phyloP scores from a whole-genome alignment of 2,329 filamentous ascomycete genomes.

The Immersiporthe knoxdaviesiana region DNA sequence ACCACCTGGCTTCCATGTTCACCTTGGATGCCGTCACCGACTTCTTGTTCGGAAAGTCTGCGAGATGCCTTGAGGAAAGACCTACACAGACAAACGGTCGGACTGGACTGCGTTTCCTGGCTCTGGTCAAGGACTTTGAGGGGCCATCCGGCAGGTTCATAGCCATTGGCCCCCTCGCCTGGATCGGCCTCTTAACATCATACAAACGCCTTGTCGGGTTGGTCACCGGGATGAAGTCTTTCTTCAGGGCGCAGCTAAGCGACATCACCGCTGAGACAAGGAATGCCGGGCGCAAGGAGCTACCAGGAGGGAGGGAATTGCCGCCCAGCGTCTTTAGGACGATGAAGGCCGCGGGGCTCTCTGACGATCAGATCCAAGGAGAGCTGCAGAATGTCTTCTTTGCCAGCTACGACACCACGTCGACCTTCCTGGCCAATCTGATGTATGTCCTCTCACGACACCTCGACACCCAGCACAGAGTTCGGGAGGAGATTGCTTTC shows the following conservation, averaged over 20 bases:
- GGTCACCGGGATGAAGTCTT: slow-evolving; percentile 28
- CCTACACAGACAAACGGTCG: background rate
- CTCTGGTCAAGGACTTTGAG: slow-evolving; percentile 24
- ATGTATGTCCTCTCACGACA: slow-evolving; percentile 19
- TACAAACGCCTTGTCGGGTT: slow-evolving; percentile 6
- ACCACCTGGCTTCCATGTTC: slow-evolving; percentile 21
- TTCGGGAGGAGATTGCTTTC: slow-evolving; percentile 21
- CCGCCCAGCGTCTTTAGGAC: slow-evolving; percentile 20
- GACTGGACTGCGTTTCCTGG: slow-evolving; percentile 18
- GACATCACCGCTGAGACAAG: slow-evolving; percentile 16
- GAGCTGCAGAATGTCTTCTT: slow-evolving; percentile 30
- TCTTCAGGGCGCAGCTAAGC: slow-evolving; percentile 22
- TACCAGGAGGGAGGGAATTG: background rate
- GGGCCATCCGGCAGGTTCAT: slow-evolving; percentile 24
- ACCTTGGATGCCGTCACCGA: slow-evolving; percentile 27
- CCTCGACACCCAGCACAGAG: slow-evolving; percentile 10
- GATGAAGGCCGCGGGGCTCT: slow-evolving; percentile 20
- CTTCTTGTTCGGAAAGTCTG: slow-evolving; percentile 27
- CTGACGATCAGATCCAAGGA: slow-evolving; percentile 20
- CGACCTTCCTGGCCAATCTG: slow-evolving; percentile 24
- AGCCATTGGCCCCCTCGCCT: slow-evolving; percentile 22
- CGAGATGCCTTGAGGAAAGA: slow-evolving; percentile 7
- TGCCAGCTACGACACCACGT: slow-evolving; percentile 29
- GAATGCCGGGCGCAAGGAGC: background rate
- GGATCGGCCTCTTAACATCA: slow-evolving; percentile 17